Evolutionary conservation across 495 filamentous ascomycete genomes (phyloP), one percentile per base, ranked within the genome.

Genomic region (Parachaetomium inaequale): DNA sequence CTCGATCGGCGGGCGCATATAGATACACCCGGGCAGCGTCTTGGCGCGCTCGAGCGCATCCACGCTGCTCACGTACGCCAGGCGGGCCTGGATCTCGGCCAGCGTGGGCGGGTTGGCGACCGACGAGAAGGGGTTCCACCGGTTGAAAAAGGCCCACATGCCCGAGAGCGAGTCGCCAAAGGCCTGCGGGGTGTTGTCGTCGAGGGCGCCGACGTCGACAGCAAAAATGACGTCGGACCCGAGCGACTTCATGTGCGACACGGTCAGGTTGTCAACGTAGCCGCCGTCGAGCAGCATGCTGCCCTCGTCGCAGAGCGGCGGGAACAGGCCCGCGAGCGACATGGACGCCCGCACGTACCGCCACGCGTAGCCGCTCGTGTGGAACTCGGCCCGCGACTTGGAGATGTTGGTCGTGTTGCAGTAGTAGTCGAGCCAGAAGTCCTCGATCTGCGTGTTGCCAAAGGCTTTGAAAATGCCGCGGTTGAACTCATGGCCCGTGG

Each of bases 401-500:
- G 86, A 90, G 76, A 98, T 98, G 68, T 96, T 98, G 28, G 95
- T 98, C 0, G 93, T 97, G 73, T 98, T 98, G 81, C 95, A 98
- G 79, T 98, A 98, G 76, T 92, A 98, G 62, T 96, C 91, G 17
- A 98, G 84, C 94, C 94, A 98, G 72, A 98, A 97, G 72, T 98
- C 95, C 76, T 98, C 94, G 58, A 98, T 98, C 73, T 97, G 94
- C 40, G 89, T 88, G 63, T 96, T 90, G 10, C 92, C 93, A 73
- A 98, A 96, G 0, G 94, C 92, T 76, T 98, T 98, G 84, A 98
- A 98, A 69, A 98, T 97, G 12, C 95, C 95, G 4, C 94, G 90
- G 71, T 98, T 98, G 83, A 98, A 98, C 68, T 98, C 94, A 72
- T 98, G 94, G 4, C 94, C 94, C 0, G 94, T 98, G 7, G 94